Conservation (phyloP, 768 basidiomycete genomes). For the Rossbeevera mucosa region DNA sequence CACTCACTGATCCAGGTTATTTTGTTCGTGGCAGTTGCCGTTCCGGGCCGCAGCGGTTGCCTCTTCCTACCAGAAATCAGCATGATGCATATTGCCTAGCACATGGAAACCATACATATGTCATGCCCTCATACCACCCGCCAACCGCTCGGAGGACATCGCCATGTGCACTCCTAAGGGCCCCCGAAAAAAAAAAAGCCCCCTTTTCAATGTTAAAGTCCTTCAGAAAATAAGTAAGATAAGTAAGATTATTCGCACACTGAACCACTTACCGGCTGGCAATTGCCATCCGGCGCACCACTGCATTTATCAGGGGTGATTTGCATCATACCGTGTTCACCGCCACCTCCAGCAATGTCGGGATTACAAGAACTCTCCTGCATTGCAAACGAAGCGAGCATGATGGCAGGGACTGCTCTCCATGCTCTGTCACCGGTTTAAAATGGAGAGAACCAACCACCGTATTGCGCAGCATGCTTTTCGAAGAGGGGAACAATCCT, state of each 20-base stretch:
- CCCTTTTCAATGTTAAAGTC: constrained; percentile 71
- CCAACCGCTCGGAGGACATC: constrained; percentile 59
- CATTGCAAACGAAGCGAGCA: constrained; percentile 85
- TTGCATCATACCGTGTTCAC: constrained; percentile 88
- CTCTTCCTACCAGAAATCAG: constrained; percentile 32
- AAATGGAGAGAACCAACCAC: constrained; percentile 28
- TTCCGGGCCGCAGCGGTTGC: constrained; percentile 56
- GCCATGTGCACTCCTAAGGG: constrained; percentile 39
- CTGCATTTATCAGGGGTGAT: constrained; percentile 74
- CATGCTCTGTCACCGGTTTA: neutral
- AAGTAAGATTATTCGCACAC: neutral
- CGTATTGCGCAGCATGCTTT: constrained; percentile 46
- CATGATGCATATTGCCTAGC: neutral
- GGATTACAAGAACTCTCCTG: constrained; percentile 80
- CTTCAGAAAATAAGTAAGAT: constrained; percentile 28
- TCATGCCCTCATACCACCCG: constrained; percentile 56
- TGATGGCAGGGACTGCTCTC: constrained; percentile 57
- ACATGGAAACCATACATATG: constrained; percentile 40
- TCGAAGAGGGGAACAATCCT: constrained; percentile 52
- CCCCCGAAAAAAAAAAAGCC: constrained; percentile 53
- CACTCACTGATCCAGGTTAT: constrained; percentile 82
- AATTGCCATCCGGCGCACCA: constrained; percentile 43
- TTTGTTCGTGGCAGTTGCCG: constrained; percentile 66
- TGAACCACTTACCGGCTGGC: constrained; percentile 31
- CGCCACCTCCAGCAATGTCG: constrained; percentile 60